These are phyloP conservation scores for Agrocybe praecox DNA, from an alignment of 768 basidiomycete species.

Conservation along the genomic window DNA sequence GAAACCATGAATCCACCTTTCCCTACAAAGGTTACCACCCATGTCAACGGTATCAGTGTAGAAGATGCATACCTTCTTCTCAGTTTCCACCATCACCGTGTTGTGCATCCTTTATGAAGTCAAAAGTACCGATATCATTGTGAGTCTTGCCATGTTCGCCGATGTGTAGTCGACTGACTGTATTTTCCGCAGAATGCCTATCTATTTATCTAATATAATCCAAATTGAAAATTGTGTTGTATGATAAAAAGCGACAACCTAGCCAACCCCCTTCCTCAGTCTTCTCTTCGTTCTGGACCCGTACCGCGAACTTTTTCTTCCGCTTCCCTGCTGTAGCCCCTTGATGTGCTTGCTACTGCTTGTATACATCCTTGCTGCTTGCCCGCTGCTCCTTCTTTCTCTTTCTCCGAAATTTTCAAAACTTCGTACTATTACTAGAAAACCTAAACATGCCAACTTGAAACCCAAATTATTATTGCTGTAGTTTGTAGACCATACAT, in stretches of 20 bases:
- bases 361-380: not conserved
- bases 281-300: not conserved
- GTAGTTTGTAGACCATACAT: too few species aligned
- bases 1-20: conserved; percentile 21
- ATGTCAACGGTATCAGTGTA: conserved; percentile 55
- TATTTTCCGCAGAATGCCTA: conserved; percentile 15
- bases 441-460: too few species aligned
- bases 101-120: conserved; percentile 45
- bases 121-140: conserved; percentile 23
- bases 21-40: conserved; percentile 51
- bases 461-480: too few species aligned
- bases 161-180: not conserved
- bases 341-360: conserved; percentile 3
- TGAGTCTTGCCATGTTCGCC: conserved; percentile 7
- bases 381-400: not conserved
- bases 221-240: conserved; percentile 17
- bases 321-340: not conserved
- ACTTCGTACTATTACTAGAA: too few species aligned
- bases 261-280: not conserved
- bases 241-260: conserved; percentile 9
- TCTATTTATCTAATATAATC: conserved; percentile 21
- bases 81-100: conserved; percentile 67
- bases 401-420: not conserved
- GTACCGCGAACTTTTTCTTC: not conserved
- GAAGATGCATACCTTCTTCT: conserved; percentile 78